Evolutionary conservation across 139 green algal species (phyloP).

Genomic region (Pedinophyceae sp.): DNA sequence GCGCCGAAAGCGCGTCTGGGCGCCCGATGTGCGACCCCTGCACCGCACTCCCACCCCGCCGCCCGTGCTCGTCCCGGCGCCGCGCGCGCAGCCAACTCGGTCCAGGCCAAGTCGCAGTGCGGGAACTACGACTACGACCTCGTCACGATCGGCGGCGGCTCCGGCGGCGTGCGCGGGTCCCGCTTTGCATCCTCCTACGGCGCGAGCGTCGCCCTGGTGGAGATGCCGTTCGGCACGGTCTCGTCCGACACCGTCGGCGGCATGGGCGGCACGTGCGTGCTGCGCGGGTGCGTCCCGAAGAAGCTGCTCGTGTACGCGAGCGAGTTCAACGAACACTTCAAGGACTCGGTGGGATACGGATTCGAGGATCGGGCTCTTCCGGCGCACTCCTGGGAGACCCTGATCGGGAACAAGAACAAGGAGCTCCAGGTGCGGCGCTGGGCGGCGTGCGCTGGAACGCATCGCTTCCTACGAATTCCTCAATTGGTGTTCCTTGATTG

Average conservation of each 20-base stretch:
- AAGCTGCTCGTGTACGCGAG: constrained; percentile 39
- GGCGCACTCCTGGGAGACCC: constrained; percentile 27
- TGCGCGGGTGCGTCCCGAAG: constrained; percentile 62
- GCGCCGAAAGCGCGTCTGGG: too few species aligned
- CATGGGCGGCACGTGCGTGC: constrained; percentile 67
- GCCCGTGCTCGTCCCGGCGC: too few species aligned
- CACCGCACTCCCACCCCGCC: too few species aligned
- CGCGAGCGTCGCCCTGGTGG: constrained; percentile 40
- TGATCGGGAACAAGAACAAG: neutral
- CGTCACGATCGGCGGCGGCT: constrained; percentile 64
- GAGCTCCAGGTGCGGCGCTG: too few species aligned
- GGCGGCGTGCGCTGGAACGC: too few species aligned
- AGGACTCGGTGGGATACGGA: neutral
- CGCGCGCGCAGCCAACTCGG: too few species aligned
- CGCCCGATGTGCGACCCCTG: too few species aligned
- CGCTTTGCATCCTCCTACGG: constrained; percentile 46
- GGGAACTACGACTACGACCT: constrained; percentile 76
- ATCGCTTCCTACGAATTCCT: too few species aligned
- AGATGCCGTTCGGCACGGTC: constrained; percentile 54
- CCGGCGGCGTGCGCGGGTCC: constrained; percentile 47
- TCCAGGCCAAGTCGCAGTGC: too few species aligned
- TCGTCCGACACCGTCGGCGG: constrained; percentile 44
- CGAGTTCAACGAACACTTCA: constrained; percentile 39
- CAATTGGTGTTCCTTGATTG: too few species aligned
- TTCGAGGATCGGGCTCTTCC: neutral